Evolutionary conservation across 192 early-diverging fungal species (phyloP).

Genomic region (Linnemannia schmuckeri): DNA sequence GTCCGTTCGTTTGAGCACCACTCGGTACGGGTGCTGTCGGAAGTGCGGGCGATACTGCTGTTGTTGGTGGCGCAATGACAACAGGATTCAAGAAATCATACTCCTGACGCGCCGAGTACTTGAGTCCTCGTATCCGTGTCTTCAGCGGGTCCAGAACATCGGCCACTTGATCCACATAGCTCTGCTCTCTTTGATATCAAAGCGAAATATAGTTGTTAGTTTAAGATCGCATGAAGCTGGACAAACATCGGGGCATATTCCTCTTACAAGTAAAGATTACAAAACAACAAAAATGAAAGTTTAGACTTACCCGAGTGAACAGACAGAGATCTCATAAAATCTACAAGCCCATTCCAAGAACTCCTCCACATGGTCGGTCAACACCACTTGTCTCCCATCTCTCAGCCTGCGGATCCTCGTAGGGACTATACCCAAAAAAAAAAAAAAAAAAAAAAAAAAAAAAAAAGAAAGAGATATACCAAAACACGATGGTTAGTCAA

Average conservation of each 20-base stretch:
- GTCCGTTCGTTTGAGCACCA: not conserved
- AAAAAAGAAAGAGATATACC: not conserved
- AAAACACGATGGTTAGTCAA: not conserved
- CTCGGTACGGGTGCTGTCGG: not conserved
- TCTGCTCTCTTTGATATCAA: constrained; percentile 66
- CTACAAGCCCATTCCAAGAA: constrained; percentile 81
- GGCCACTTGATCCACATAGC: constrained; percentile 81
- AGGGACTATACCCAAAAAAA: constrained; percentile 60
- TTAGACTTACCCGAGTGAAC: constrained; percentile 71
- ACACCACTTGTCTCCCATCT: constrained; percentile 74
- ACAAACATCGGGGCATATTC: not conserved
- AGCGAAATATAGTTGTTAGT: constrained; percentile 6
- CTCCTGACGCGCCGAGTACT: constrained; percentile 78
- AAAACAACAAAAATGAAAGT: not conserved
- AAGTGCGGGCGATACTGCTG: not conserved
- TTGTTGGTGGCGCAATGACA: constrained; percentile 20
- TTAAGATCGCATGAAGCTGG: not conserved
- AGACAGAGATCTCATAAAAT: constrained; percentile 80
- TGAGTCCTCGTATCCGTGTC: constrained; percentile 68
- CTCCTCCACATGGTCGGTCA: constrained; percentile 75
- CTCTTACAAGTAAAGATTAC: not conserved
- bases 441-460: not conserved
- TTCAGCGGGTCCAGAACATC: constrained; percentile 72
- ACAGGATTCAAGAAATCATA: constrained; percentile 67
- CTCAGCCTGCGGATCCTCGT: constrained; percentile 69